Evolutionary conservation across 1,284 basidiomycete species (phyloP).

Genomic region (Cutaneotrichosporon cavernicola): DNA sequence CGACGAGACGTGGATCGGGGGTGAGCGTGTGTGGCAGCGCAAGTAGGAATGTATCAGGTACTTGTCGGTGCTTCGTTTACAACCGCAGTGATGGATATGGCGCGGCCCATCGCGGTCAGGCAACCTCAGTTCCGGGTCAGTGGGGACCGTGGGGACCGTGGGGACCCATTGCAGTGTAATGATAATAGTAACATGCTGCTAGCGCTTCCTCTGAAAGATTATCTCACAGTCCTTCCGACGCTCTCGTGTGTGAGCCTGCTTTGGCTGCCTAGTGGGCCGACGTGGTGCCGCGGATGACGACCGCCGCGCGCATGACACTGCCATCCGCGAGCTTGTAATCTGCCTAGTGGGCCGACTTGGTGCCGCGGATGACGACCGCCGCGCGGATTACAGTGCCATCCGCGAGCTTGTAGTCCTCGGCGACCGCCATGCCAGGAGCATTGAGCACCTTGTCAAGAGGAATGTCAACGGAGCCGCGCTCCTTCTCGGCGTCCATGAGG

Average conservation of each 20-base stretch:
- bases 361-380: constrained; percentile 14
- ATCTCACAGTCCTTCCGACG: background rate
- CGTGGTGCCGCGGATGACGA: constrained; percentile 15
- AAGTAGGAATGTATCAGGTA: background rate
- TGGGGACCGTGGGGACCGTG: too few species aligned
- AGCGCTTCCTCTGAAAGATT: background rate
- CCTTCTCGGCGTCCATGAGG: constrained; percentile 21
- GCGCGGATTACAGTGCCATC: constrained; percentile 17
- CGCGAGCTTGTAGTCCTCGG: constrained; percentile 12
- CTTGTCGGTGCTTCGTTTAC: background rate
- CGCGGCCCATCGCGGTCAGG: too few species aligned
- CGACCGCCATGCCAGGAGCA: constrained; percentile 13
- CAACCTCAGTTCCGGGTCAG: background rate
- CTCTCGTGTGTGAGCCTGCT: background rate
- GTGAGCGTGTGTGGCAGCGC: constrained; percentile 22
- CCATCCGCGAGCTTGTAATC: constrained; percentile 13
- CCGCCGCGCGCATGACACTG: constrained; percentile 14
- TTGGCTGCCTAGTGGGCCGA: constrained; percentile 3
- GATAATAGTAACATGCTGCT: background rate
- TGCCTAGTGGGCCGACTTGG: constrained; percentile 7
- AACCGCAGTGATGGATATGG: too few species aligned
- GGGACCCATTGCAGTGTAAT: background rate
- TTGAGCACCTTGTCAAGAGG: constrained; percentile 15
- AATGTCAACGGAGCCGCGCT: constrained; percentile 15
- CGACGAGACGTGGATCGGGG: constrained; percentile 34